These are phyloP conservation scores for Blastocladiella emersonii DNA, from an alignment of 371 early-diverging fungal species.

Conservation along the genomic window DNA sequence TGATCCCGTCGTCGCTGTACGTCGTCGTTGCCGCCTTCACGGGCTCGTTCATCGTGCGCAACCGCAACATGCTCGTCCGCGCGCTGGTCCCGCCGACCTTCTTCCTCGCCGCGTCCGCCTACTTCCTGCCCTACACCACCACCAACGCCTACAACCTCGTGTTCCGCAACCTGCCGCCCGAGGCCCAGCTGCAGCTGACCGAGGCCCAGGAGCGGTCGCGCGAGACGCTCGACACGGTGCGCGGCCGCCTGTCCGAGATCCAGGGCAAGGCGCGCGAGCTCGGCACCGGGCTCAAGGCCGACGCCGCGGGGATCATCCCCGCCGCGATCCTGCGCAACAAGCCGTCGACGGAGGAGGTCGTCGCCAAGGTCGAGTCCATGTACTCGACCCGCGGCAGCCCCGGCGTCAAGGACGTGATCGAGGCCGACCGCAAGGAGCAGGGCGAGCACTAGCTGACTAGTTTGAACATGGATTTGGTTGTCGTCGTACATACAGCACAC, in stretches of 20 bases:
- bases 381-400: slow-evolving; percentile 2
- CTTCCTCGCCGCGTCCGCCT: too few species aligned
- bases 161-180: neutral
- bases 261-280: neutral
- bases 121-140: slow-evolving; percentile 2
- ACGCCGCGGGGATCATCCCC: neutral
- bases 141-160: neutral
- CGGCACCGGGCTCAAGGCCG: neutral
- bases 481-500: too few species aligned
- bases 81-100: too few species aligned
- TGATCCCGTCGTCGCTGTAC: slow-evolving; percentile 1
- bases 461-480: neutral
- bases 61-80: neutral
- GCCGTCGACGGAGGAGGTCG: neutral
- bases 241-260: neutral
- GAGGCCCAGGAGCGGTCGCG: neutral
- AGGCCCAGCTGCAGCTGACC: neutral
- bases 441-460: neutral
- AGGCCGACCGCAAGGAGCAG: neutral
- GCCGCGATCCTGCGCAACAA: too few species aligned
- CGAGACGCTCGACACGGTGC: neutral
- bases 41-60: neutral
- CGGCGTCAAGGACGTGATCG: neutral
- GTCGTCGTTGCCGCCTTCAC: neutral
- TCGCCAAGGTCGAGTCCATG: neutral